Evolutionary conservation across 2,329 filamentous ascomycete genomes (phyloP), one percentile per base, ranked within the genome.

Genomic region (Intubia oerlemansii): DNA sequence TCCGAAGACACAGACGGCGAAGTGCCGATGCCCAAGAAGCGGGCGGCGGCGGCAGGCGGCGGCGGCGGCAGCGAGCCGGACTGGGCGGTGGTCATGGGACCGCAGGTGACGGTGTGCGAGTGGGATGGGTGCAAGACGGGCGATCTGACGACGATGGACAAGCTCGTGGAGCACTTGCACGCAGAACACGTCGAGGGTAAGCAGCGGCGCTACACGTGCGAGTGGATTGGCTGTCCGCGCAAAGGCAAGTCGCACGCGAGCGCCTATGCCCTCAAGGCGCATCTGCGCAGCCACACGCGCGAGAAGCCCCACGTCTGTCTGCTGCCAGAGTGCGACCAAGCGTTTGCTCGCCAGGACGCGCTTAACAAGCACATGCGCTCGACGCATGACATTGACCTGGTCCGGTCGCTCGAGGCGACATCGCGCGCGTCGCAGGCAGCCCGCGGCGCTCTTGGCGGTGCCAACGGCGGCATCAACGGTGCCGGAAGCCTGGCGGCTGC

Each of bases 261-360:
- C 43, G 88, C 81, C 3, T 98, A 98, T 53, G 88, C 88, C 5
- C 56, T 98, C 38, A 84, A 91, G 48, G 88, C 88, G 8, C 88
- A 98, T 46, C 92, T 98, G 84, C 65, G 88, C 41, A 93, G 84
- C 47, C 88, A 98, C 49, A 98, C 88, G 2, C 68, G 88, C 44
- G 88, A 98, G 59, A 98, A 98, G 54, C 88, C 88, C 0, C 95
- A 95, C 47, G 93, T 92, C 54, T 98, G 88, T 51, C 79, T 82
- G 17, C 53, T 98, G 23, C 88, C 88, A 91, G 88, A 98, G 64
- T 98, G 88, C 53, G 88, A 98, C 48, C 76, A 85, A 35, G 84
- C 84, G 18, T 98, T 98, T 43, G 98, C 88, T 3, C 66, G 88
- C 38, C 93, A 85, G 15, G 88, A 98, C 44, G 88, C 88, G 10